Percentiles rank a stretch among this genome's conserved stretches.
Evolutionary conservation across 2,329 filamentous ascomycete genomes (phyloP).

Genomic region (Helminthosporium solani): DNA sequence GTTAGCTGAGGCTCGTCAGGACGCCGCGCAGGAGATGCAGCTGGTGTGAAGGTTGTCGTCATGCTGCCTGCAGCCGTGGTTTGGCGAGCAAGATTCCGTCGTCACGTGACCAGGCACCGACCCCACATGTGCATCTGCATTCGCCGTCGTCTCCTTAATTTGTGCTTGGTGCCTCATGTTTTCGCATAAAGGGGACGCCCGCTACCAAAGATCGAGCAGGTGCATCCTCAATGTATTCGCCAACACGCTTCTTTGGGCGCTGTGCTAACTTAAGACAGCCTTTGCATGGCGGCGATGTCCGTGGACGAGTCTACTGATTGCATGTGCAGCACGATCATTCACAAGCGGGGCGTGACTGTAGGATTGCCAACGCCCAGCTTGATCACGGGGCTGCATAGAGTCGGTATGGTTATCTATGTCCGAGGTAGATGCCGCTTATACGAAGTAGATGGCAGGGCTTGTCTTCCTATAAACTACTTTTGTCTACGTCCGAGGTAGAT

Average conservation of each 20-base stretch:
- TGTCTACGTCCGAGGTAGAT: no score
- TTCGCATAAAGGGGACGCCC: constrained; percentile 26
- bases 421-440: no score
- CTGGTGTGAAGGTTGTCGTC: constrained; percentile 26
- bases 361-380: neutral
- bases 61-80: constrained; percentile 9
- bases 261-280: no score
- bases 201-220: constrained; percentile 3
- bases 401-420: no score
- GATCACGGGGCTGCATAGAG: no score
- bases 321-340: neutral
- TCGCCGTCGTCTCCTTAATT: constrained; percentile 23
- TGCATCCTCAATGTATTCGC: constrained; percentile 6
- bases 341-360: neutral
- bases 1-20: constrained; percentile 2
- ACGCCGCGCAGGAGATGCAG: constrained; percentile 1
- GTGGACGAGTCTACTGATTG: no score
- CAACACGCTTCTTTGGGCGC: no score
- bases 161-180: constrained; percentile 13
- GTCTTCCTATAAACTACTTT: neutral
- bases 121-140: constrained; percentile 7
- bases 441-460: neutral
- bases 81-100: constrained; percentile 17
- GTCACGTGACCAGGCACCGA: constrained; percentile 3
- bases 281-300: no score